These are phyloP conservation scores for Tetraselmis chui DNA, from an alignment of 139 green algal species.

Conservation along the genomic window DNA sequence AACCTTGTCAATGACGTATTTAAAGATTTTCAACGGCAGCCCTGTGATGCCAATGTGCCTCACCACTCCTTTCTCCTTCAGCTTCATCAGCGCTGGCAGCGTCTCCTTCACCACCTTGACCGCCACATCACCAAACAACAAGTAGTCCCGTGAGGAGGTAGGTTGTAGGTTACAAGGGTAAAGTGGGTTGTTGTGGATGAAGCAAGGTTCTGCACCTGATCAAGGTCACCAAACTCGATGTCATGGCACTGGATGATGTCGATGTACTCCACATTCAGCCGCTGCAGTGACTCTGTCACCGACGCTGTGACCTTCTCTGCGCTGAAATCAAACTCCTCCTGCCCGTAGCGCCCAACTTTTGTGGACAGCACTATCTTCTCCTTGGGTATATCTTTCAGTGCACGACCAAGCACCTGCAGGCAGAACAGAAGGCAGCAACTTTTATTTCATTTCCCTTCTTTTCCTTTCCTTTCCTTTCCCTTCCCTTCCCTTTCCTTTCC, in stretches of 20 bases:
- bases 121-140: too few relatives aligned
- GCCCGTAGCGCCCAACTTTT: slow-evolving; percentile 88
- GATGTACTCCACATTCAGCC: slow-evolving; percentile 73
- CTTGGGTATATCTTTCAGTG: slow-evolving; percentile 65
- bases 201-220: slow-evolving; percentile 57
- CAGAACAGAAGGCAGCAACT: too few relatives aligned
- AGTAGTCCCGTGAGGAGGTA: too few relatives aligned
- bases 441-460: too few relatives aligned
- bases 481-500: too few relatives aligned
- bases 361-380: slow-evolving; percentile 76
- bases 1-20: slow-evolving; percentile 65
- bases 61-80: slow-evolving; percentile 76
- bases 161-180: neutral
- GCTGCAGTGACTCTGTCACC: slow-evolving; percentile 66
- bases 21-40: slow-evolving; percentile 73
- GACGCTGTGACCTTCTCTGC: slow-evolving; percentile 60
- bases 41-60: slow-evolving; percentile 85
- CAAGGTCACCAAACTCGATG: slow-evolving; percentile 85
- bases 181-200: neutral
- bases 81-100: slow-evolving; percentile 71
- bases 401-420: slow-evolving; percentile 69
- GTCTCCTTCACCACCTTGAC: slow-evolving; percentile 76
- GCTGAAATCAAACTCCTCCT: slow-evolving; percentile 76
- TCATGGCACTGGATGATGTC: slow-evolving; percentile 92
- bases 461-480: too few relatives aligned